A percentile compares a stretch with the other conserved stretches of the same genome.
These are phyloP conservation scores for Uncinocarpus reesii DNA, from an alignment of 2,329 filamentous ascomycete species.

Conservation along the genomic window DNA sequence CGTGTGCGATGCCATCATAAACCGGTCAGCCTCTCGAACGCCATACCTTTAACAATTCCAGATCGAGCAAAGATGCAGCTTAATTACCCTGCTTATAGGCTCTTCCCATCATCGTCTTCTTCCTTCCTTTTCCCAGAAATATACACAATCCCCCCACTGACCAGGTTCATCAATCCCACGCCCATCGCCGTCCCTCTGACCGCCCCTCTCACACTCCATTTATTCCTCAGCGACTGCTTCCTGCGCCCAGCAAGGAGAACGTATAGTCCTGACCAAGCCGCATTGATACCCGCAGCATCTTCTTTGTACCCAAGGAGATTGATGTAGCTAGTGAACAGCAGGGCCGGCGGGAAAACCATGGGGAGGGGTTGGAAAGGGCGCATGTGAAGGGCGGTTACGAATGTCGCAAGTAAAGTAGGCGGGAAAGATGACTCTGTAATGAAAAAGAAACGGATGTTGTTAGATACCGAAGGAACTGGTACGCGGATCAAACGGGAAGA, in stretches of 20 bases:
- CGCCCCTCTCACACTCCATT: constrained; percentile 37
- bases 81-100: constrained; percentile 18
- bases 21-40: neutral
- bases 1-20: constrained; percentile 1
- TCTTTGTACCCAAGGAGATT: constrained; percentile 53
- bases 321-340: constrained; percentile 56
- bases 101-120: constrained; percentile 29
- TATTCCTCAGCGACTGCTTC: constrained; percentile 39
- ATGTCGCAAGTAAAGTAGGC: constrained; percentile 53
- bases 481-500: neutral
- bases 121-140: constrained; percentile 35
- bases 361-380: constrained; percentile 57
- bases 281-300: constrained; percentile 53
- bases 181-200: constrained; percentile 39
- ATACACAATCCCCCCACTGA: constrained; percentile 40
- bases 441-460: neutral
- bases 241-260: constrained; percentile 52
- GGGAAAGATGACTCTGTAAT: constrained; percentile 56
- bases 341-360: constrained; percentile 56
- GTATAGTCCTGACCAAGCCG: constrained; percentile 56
- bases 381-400: constrained; percentile 56
- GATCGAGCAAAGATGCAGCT: neutral
- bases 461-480: neutral
- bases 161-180: constrained; percentile 37
- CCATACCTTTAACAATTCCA: neutral